Conservation (phyloP, 495 filamentous ascomycete genomes). For the Xanthoparmelia taractica region DNA sequence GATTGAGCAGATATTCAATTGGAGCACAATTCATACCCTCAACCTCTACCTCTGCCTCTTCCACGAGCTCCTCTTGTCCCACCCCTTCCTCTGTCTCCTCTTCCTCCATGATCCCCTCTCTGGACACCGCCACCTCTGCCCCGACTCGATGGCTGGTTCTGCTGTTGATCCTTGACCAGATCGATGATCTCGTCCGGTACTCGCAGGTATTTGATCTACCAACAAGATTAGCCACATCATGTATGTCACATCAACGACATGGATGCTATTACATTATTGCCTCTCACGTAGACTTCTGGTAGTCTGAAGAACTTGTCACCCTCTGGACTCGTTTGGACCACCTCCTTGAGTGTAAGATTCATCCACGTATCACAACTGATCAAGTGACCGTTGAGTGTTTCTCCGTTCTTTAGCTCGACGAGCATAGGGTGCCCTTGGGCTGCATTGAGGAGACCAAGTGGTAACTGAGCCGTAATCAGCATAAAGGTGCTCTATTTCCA, state of each 20-base stretch:
- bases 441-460: slow-evolving; percentile 85
- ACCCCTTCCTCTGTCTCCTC: slow-evolving; percentile 46
- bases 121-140: slow-evolving; percentile 59
- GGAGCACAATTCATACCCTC: slow-evolving; percentile 18
- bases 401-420: slow-evolving; percentile 97
- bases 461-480: slow-evolving; percentile 51
- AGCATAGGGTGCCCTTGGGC: slow-evolving; percentile 98
- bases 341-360: slow-evolving; percentile 94
- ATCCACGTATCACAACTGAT: slow-evolving; percentile 98
- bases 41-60: slow-evolving; percentile 45
- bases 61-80: slow-evolving; percentile 42
- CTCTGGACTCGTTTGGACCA: slow-evolving; percentile 94
- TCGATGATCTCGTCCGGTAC: slow-evolving; percentile 95
- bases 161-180: slow-evolving; percentile 81
- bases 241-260: not conserved
- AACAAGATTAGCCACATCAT: not conserved
- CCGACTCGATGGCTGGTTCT: slow-evolving; percentile 59
- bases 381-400: slow-evolving; percentile 92
- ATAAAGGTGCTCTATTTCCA: not conserved
- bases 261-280: slow-evolving; percentile 73
- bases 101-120: slow-evolving; percentile 56
- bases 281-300: slow-evolving; percentile 90
- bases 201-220: slow-evolving; percentile 94
- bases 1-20: not conserved
- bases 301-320: slow-evolving; percentile 87